phyloP scores from a whole-genome alignment of 345 rosid genomes.

The Salix brachista region DNA sequence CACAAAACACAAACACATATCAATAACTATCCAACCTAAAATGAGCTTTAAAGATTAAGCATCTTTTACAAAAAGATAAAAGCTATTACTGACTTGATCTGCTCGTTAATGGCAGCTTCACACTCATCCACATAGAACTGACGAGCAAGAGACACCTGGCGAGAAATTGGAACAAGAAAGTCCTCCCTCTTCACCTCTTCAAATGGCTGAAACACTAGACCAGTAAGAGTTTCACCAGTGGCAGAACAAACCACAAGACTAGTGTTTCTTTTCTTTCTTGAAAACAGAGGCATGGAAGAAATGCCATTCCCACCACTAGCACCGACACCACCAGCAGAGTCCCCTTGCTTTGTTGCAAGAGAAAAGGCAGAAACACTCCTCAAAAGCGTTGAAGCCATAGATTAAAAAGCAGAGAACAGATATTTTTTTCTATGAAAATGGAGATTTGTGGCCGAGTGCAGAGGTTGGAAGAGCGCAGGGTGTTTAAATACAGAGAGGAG shows the following conservation, averaged over 20 bases:
- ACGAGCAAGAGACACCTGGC: slow-evolving; percentile 60
- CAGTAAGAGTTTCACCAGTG: slow-evolving; percentile 43
- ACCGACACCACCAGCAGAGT: slow-evolving; percentile 6
- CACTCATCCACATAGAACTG: slow-evolving; percentile 42
- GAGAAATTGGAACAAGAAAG: slow-evolving; percentile 47
- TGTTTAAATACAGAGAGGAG: slow-evolving; percentile 4
- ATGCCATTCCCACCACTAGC: slow-evolving; percentile 1
- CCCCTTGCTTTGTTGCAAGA: slow-evolving; percentile 1
- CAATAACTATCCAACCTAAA: neutral
- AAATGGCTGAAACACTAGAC: slow-evolving; percentile 66
- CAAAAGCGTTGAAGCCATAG: slow-evolving; percentile 18
- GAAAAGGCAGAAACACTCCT: slow-evolving; percentile 17
- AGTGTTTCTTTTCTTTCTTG: slow-evolving; percentile 1
- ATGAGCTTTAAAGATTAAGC: neutral
- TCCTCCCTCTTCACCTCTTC: slow-evolving; percentile 70
- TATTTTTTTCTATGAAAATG: neutral
- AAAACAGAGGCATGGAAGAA: slow-evolving; percentile 8
- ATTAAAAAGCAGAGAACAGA: neutral
- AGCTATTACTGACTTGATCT: slow-evolving; percentile 57
- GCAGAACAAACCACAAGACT: slow-evolving; percentile 28
- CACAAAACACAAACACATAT: neutral
- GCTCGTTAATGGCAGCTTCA: slow-evolving; percentile 75
- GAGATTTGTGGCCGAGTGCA: neutral
- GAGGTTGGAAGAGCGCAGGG: neutral
- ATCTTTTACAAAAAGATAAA: neutral